Evolutionary conservation across 2,329 filamentous ascomycete species (phyloP), one percentile per base, ranked within the genome.

Genomic region (Periconia sp.): DNA sequence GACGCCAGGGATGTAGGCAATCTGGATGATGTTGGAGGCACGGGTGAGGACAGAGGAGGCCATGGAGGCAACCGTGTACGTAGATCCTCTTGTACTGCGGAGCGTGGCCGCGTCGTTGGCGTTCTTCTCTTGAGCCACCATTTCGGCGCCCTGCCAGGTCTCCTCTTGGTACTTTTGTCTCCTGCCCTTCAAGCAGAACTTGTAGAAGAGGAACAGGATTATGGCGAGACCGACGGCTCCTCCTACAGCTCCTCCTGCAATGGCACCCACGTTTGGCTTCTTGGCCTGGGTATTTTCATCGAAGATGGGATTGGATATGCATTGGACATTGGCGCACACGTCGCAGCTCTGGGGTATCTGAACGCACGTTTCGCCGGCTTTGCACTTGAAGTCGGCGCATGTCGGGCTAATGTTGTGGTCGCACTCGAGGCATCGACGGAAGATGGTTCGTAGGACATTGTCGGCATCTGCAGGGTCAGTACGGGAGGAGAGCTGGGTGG

Each of bases 1-100:
- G 66, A 97, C 92, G 55, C 94, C 94, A 14, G 94, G 94, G 61
- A 99, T 97, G 74, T 97, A 99, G 52, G 94, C 94, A 75, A 99
- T 99, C 77, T 97, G 94, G 66, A 99, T 99, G 71, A 99, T 93
- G 79, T 99, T 99, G 68, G 94, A 97, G 46, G 94, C 94, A 57
- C 94, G 87, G 17, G 94, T 97, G 56, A 97, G 84, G 54, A 97
- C 92, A 23, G 93, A 97, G 10, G 92, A 97, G 15, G 94, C 94
- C 70, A 99, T 91, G 13, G 93, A 97, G 66, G 89, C 84, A 50
- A 93, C 88, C n/a, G 90, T 90, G 71, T 94, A 86, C 43, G 90
- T 90, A 11, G 92, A 94, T 51, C 89, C 84, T 63, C 92, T 82
- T 60, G 86, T 81, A 63, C 85, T 82, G 59, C 81, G 74, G 61